Base-by-base conservation (phyloP, 768 basidiomycete genomes). In the Butyriboletus loyo region DNA sequence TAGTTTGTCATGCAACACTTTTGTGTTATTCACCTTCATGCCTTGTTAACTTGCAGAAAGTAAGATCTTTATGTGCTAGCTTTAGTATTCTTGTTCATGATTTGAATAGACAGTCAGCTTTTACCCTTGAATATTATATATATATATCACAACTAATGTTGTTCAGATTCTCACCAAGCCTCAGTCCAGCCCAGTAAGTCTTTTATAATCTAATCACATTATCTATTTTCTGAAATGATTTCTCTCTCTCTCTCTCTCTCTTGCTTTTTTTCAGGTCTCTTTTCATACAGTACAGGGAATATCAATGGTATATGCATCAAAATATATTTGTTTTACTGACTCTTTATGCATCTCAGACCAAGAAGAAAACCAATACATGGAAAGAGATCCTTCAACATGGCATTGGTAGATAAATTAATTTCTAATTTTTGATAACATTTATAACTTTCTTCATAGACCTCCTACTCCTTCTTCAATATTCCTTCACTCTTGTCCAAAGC, bases 241-340 rank as follows among this genome's bases (percentile, higher is more conserved):
- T 9, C 1, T 25, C n/a, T n/a, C n/a, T n/a, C n/a, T n/a, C n/a
- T n/a, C n/a, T n/a, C n/a, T n/a, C n/a, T n/a, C n/a, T n/a, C n/a
- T n/a, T n/a, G n/a, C n/a, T 17, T 25, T 27, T 27, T 10, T 35
- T 35, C 2, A 41, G 25, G 1, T 6, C 13, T n/a, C 8, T 5
- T 10, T 5, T n/a, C 17, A 8, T 5, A n/a, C 0, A n/a, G 7
- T 2, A 41, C 3, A 11, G 3, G 17, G 0, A n/a, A 17, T n/a
- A n/a, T 41, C 6, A 6, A 27, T 42, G 41, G 41, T 41, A 3
- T 13, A 37, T 38, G 10, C 2, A 27, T 27, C 6, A 1, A 42
- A 1, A 42, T n/a, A n/a, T 15, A 19, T 27, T 19, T 25, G 7
- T 42, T 27, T 4, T 11, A 1, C 1, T 7, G 11, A 27, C n/a